Percentiles rank a stretch among this genome's conserved stretches.
phyloP scores from a whole-genome alignment of 75 land plant genomes.

The Cryptomeria japonica region DNA sequence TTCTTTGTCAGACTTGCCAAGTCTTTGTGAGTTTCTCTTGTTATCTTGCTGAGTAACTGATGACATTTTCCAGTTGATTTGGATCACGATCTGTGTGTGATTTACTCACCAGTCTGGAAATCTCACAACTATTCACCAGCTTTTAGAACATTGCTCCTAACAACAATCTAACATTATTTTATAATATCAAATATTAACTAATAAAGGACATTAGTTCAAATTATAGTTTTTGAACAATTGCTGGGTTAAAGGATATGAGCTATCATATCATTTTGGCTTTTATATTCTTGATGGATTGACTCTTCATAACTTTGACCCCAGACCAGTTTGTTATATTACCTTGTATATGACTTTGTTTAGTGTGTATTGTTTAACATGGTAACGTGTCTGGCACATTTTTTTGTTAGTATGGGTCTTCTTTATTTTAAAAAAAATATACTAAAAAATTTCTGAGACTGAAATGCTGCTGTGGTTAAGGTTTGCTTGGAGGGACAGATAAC shows the following conservation, averaged over 20 bases:
- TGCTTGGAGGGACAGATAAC: slow-evolving; percentile 94
- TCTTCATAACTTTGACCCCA: neutral
- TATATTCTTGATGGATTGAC: neutral
- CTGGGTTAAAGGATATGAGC: neutral
- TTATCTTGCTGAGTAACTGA: too few relatives aligned
- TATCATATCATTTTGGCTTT: neutral
- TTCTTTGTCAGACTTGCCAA: too few relatives aligned
- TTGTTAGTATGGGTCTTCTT: neutral
- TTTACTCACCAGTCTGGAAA: too few relatives aligned
- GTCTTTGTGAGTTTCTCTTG: too few relatives aligned
- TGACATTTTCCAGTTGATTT: too few relatives aligned
- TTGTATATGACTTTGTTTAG: neutral
- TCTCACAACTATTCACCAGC: too few relatives aligned
- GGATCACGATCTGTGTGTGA: too few relatives aligned
- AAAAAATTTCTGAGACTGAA: neutral
- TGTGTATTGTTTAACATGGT: neutral
- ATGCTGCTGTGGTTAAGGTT: slow-evolving; percentile 43
- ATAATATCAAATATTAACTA: too few relatives aligned
- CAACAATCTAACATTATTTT: too few relatives aligned
- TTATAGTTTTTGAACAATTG: neutral
- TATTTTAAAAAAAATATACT: neutral
- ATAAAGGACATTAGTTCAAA: neutral
- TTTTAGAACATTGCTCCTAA: too few relatives aligned
- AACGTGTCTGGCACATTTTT: neutral
- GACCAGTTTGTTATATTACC: neutral